Conservation (phyloP, 352 stramenopile genomes). For the Globisporangium mamillatum region DNA sequence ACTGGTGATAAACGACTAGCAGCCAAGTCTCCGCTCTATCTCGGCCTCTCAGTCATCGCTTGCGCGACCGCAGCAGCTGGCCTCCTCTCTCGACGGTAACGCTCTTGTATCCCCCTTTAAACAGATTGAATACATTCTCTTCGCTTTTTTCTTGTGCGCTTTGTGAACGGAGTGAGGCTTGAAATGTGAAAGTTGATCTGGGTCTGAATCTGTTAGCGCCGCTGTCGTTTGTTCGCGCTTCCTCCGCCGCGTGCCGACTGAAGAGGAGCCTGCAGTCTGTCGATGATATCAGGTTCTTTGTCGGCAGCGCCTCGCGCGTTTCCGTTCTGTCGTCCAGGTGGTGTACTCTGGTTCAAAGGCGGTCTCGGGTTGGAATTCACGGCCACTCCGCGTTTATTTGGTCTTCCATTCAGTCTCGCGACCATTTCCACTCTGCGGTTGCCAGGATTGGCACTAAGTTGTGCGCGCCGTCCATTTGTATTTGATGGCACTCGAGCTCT, state of each 20-base stretch:
- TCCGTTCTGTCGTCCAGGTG: neutral
- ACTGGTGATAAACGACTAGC: neutral
- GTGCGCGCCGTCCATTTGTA: neutral
- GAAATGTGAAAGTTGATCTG: neutral
- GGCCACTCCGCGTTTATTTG: neutral
- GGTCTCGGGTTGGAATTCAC: neutral
- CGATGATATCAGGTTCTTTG: conserved; percentile 6
- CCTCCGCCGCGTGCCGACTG: conserved; percentile 3
- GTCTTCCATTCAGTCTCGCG: neutral
- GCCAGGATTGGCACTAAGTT: neutral
- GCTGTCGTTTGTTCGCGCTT: conserved; percentile 14
- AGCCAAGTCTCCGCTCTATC: conserved; percentile 33
- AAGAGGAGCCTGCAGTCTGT: conserved; percentile 14
- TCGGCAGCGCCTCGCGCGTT: neutral
- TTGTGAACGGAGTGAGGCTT: neutral
- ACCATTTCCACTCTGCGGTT: conserved; percentile 1
- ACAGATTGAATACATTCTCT: conserved; percentile 10
- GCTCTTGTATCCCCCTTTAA: neutral
- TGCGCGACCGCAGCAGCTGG: conserved; percentile 43
- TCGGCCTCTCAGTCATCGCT: conserved; percentile 50
- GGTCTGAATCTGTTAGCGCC: neutral
- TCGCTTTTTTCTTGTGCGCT: neutral
- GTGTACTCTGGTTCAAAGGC: neutral
- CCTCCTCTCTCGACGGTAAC: conserved; percentile 41
- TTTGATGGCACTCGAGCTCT: neutral